Percentiles rank a stretch among this genome's conserved stretches.
phyloP scores from a whole-genome alignment of 139 green algal species.

The Asterochloris erici region DNA sequence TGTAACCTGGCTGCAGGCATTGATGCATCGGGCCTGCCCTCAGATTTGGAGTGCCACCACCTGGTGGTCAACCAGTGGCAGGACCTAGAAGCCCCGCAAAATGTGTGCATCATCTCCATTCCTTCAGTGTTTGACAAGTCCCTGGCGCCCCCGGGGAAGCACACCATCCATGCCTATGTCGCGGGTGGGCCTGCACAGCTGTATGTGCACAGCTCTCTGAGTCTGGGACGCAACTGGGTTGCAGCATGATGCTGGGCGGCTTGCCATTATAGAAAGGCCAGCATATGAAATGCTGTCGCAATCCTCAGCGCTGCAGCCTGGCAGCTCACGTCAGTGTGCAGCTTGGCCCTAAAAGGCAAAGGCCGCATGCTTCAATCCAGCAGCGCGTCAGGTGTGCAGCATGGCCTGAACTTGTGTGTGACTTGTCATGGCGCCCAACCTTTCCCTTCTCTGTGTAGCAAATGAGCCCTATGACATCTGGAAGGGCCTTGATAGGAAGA shows the following conservation, averaged over 20 bases:
- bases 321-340: no score
- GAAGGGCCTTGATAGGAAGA: constrained; percentile 55
- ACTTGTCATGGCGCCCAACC: no score
- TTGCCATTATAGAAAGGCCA: no score
- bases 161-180: constrained; percentile 55
- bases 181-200: constrained; percentile 18
- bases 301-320: no score
- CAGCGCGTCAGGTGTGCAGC: no score
- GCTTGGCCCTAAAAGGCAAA: no score
- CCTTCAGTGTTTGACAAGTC: constrained; percentile 67
- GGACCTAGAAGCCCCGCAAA: constrained; percentile 48
- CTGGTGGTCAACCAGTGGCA: constrained; percentile 76
- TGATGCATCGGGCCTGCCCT: constrained; percentile 59
- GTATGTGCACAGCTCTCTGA: no score
- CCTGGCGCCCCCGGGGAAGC: constrained; percentile 58
- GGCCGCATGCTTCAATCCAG: no score
- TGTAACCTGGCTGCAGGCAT: constrained; percentile 47
- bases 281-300: no score
- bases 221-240: no score
- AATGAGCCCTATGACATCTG: constrained; percentile 81
- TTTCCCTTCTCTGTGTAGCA: constrained; percentile 3
- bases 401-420: no score
- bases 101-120: constrained; percentile 70
- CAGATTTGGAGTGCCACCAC: constrained; percentile 78
- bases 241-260: no score